Percentiles rank a stretch among this genome's conserved stretches.
phyloP scores from a whole-genome alignment of 2,329 filamentous ascomycete genomes.

The Monilinia fructigena region DNA sequence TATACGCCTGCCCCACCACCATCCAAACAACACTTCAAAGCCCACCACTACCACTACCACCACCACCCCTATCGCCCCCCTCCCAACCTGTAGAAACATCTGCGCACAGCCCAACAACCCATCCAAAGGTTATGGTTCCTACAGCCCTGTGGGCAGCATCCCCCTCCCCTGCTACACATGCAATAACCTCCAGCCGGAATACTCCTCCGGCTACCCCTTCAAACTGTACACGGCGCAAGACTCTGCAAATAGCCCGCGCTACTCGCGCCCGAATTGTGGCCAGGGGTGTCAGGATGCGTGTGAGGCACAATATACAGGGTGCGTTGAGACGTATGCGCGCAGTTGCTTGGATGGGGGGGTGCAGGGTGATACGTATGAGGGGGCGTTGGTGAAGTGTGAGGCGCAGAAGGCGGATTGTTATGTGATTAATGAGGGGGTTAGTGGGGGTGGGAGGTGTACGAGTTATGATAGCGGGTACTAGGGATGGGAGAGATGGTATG shows the following conservation, averaged over 20 bases:
- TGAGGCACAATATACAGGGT: constrained; percentile 52
- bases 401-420: constrained; percentile 52
- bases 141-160: constrained; percentile 55
- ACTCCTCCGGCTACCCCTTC: constrained; percentile 45
- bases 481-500: no score
- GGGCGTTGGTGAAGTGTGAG: constrained; percentile 47
- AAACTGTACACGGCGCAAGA: constrained; percentile 52
- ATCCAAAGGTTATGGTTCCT: constrained; percentile 65
- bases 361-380: constrained; percentile 29
- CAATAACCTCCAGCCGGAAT: constrained; percentile 51
- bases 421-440: constrained; percentile 44
- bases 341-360: constrained; percentile 44
- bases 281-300: constrained; percentile 54
- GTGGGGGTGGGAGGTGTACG: constrained; percentile 44
- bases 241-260: constrained; percentile 47
- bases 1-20: constrained; percentile 38
- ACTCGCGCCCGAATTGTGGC: constrained; percentile 42
- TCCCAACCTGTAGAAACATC: constrained; percentile 48
- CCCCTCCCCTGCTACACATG: constrained; percentile 53
- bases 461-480: constrained; percentile 38
- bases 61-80: constrained; percentile 43
- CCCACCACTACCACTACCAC: constrained; percentile 30
- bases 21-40: constrained; percentile 38
- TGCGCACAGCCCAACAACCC: constrained; percentile 55
- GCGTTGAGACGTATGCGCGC: constrained; percentile 50